Percentiles rank a stretch among this genome's conserved stretches.
Evolutionary conservation across 2,329 filamentous ascomycete species (phyloP).

Genomic region (Exophiala dermatitidis): DNA sequence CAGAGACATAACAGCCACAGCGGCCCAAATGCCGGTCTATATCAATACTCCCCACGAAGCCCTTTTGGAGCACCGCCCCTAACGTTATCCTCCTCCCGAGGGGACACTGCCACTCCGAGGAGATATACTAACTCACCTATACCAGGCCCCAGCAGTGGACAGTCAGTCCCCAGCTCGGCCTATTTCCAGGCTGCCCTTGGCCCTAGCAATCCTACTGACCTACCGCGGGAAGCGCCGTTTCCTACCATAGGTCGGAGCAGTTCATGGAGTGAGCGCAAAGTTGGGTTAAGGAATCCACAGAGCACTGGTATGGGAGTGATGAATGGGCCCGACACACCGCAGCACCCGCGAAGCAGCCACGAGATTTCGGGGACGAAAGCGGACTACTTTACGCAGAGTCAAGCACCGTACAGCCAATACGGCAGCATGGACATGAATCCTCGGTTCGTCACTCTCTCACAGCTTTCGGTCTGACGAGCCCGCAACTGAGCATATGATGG

Average conservation of each 20-base stretch:
- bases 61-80: slow-evolving; percentile 18
- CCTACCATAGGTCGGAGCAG: slow-evolving; percentile 28
- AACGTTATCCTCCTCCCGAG: slow-evolving; percentile 14
- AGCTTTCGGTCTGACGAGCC: slow-evolving; percentile 25
- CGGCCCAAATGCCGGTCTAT: slow-evolving; percentile 10
- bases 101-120: slow-evolving; percentile 19
- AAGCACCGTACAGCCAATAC: slow-evolving; percentile 22
- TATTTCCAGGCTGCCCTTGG: slow-evolving; percentile 26
- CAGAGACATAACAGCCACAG: slow-evolving; percentile 45
- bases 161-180: slow-evolving; percentile 34
- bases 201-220: slow-evolving; percentile 15
- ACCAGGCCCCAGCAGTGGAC: slow-evolving; percentile 34
- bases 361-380: slow-evolving; percentile 14
- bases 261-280: slow-evolving; percentile 19
- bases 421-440: slow-evolving; percentile 26
- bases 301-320: slow-evolving; percentile 15
- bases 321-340: slow-evolving; percentile 12
- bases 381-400: slow-evolving; percentile 25
- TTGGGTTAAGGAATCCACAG: slow-evolving; percentile 17
- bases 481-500: slow-evolving; percentile 21
- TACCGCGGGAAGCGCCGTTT: slow-evolving; percentile 33
- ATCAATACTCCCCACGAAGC: slow-evolving; percentile 24
- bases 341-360: slow-evolving; percentile 17
- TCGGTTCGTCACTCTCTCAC: slow-evolving; percentile 27
- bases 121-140: slow-evolving; percentile 37